These are phyloP conservation scores for Eucalyptus caleyi DNA, from an alignment of 345 rosid species.

Conservation along the genomic window DNA sequence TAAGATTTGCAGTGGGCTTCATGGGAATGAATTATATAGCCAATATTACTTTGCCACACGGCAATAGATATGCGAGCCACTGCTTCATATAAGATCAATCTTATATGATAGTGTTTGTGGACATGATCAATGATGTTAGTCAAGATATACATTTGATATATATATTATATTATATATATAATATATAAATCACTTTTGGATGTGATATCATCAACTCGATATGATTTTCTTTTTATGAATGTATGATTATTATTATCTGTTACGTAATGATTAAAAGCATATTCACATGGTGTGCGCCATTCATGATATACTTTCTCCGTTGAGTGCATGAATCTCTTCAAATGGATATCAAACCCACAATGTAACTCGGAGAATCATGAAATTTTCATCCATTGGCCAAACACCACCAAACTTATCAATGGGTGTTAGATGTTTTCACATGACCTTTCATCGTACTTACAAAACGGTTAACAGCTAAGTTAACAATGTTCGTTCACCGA, in stretches of 20 bases:
- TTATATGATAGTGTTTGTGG: background rate
- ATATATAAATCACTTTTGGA: background rate
- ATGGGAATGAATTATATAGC: background rate
- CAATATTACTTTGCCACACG: no score
- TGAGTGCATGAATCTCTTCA: background rate
- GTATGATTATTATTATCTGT: background rate
- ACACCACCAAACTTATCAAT: background rate
- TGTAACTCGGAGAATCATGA: background rate
- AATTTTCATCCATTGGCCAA: background rate
- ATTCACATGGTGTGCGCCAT: background rate
- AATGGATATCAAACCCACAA: background rate
- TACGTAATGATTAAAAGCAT: background rate
- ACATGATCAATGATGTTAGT: background rate
- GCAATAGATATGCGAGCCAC: accelerated
- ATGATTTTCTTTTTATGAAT: background rate
- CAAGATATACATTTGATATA: background rate
- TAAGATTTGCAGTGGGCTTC: no score
- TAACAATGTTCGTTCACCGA: background rate
- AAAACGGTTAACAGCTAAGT: background rate
- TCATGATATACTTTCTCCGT: background rate
- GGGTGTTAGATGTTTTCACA: background rate
- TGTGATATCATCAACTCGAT: background rate
- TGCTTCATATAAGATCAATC: background rate
- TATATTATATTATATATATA: no score
- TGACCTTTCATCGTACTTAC: background rate